These are phyloP conservation scores for Trichoderma asperelloides DNA, from an alignment of 495 filamentous ascomycete genomes.

Conservation along the genomic window DNA sequence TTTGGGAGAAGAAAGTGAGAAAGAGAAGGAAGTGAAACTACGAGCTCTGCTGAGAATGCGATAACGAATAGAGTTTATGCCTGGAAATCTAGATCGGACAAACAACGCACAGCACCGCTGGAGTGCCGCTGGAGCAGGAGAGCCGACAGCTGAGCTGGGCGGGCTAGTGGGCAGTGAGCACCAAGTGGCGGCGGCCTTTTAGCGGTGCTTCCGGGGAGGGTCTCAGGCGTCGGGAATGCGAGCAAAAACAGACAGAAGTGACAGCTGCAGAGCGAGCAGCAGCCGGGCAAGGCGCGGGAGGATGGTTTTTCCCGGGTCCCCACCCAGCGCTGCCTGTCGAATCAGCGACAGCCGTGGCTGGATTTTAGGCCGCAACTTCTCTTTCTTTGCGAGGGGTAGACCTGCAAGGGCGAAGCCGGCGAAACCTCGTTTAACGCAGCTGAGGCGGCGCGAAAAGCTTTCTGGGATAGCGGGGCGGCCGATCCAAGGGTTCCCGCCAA, in stretches of 20 bases:
- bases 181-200: not conserved
- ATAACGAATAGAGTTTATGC: not conserved
- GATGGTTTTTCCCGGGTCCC: not conserved
- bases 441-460: not conserved
- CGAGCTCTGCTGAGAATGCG: not conserved
- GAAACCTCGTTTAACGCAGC: not conserved
- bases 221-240: not conserved
- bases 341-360: not conserved
- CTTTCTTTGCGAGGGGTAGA: not conserved
- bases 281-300: constrained; percentile 3
- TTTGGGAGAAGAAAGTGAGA: not conserved
- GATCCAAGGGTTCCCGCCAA: not conserved
- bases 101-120: not conserved
- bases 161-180: too few species aligned
- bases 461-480: not conserved
- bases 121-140: not conserved
- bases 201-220: not conserved
- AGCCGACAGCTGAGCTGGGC: too few species aligned
- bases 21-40: not conserved
- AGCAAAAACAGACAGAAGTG: not conserved
- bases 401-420: not conserved
- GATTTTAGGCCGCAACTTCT: too few species aligned
- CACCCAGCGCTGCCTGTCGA: not conserved
- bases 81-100: not conserved
- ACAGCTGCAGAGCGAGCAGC: not conserved